These are phyloP conservation scores for Irpex sp. DNA, from an alignment of 1,284 basidiomycete species.

Conservation along the genomic window DNA sequence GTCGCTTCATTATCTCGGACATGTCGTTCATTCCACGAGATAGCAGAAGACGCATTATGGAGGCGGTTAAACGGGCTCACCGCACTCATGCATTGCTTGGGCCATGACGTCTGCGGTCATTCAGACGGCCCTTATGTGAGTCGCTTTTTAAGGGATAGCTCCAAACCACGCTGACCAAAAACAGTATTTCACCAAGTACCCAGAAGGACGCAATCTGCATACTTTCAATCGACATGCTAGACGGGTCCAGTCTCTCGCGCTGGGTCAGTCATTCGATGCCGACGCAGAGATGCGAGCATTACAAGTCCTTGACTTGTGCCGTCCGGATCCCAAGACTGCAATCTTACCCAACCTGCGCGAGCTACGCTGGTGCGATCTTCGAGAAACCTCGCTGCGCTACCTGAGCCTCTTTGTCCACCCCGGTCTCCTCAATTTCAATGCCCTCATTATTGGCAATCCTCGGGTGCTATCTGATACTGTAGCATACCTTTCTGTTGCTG, in stretches of 20 bases:
- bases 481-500: not conserved
- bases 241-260: not conserved
- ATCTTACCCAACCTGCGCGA: not conserved
- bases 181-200: not conserved
- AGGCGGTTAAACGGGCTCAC: not conserved
- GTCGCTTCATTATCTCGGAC: slow-evolving; percentile 1
- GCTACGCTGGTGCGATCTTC: not conserved
- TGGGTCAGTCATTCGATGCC: not conserved
- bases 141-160: not conserved
- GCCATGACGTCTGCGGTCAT: not conserved
- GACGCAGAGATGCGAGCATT: not conserved
- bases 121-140: not conserved
- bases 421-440: not conserved
- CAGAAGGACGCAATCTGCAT: not conserved
- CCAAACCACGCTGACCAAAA: not conserved
- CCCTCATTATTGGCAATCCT: not conserved
- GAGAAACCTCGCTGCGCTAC: not conserved
- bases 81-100: not conserved
- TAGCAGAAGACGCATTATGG: slow-evolving; percentile 1
- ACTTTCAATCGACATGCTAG: not conserved
- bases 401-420: not conserved
- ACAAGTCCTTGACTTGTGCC: not conserved
- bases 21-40: not conserved
- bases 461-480: not conserved
- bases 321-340: not conserved